These are phyloP conservation scores for Brasenia schreberi DNA, from an alignment of 164 flowering plant genomes.

Conservation along the genomic window DNA sequence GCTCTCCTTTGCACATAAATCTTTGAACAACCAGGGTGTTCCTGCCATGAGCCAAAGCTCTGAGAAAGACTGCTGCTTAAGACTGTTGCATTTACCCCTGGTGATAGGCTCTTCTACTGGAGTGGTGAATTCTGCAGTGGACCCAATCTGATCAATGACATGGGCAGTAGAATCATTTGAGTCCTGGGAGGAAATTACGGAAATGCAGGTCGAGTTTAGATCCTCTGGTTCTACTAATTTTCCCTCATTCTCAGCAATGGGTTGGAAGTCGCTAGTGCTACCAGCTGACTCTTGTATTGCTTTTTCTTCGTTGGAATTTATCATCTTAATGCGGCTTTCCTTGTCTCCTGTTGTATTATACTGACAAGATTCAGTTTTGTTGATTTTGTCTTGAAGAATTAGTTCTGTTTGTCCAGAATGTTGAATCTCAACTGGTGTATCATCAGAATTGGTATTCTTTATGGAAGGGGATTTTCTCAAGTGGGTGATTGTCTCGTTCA, in stretches of 20 bases:
- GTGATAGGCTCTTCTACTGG: conserved; percentile 31
- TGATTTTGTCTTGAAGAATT: not conserved
- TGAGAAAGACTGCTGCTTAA: conserved; percentile 9
- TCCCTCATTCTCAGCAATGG: not conserved
- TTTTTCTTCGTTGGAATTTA: not conserved
- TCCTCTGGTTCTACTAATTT: conserved; percentile 6
- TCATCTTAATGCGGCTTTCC: not conserved
- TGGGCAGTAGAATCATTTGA: conserved; percentile 18
- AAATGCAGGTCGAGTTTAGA: conserved; percentile 8
- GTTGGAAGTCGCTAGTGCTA: not conserved
- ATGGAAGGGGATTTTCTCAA: not conserved
- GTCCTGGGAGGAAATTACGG: conserved; percentile 14
- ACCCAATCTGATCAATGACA: conserved; percentile 21
- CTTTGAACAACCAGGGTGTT: conserved; percentile 11
- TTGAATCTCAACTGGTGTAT: not conserved
- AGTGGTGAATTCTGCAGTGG: conserved; percentile 42
- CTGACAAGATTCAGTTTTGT: conserved; percentile 9
- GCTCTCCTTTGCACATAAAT: conserved; percentile 11
- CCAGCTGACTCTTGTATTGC: not conserved
- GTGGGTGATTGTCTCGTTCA: conserved; percentile 3
- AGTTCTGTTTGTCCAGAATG: not conserved
- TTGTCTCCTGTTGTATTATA: conserved; percentile 2
- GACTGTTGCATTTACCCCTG: conserved; percentile 6
- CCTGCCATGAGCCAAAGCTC: conserved; percentile 17
- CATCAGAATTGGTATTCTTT: not conserved